Base-by-base conservation (phyloP, 768 basidiomycete species). In the Chalciporus sphaerocephalus region DNA sequence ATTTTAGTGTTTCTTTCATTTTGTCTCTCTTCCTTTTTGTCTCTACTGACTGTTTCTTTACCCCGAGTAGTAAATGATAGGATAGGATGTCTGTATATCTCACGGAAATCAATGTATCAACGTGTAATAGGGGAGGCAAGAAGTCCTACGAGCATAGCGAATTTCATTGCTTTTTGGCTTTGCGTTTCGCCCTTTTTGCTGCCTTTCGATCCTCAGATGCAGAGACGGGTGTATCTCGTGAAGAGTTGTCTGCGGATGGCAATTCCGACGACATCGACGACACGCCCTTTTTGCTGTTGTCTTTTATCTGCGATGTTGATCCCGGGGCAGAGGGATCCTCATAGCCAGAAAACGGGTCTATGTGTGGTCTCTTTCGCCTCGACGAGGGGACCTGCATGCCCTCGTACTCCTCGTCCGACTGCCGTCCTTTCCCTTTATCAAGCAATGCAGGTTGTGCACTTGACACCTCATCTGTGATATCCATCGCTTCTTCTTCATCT, bases 331-430 rank as follows among this genome's bases (percentile, higher is more conserved):
- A 37, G 9, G 25, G 42, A 27, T 66, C 62, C 16, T 65, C 62
- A 35, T 68, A 63, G 81, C 87, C 85, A 46, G 80, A 75, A 53
- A 87, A 88, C 5, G 82, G 81, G 63, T 87, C 85, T 22, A 84
- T 57, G 0, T 62, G 65, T 22, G 74, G 71, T 53, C 82, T 71
- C 60, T 75, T 73, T 23, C 78, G 74, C 59, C 77, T 80, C 6
- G 50, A 42, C 8, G 56, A 58, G 22, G 49, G 32, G 25, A 38
- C 41, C 15, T 52, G 24, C 18, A 48, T 58, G 9, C 8, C 47
- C n/a, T 24, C 32, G 24, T 42, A 40, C 27, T 50, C 55, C 5
- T 39, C 60, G 11, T 55, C 64, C 40, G 64, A 66, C 10, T 67
- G 68, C 45, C 73, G 72, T 9, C 57, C 60, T 38, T 72, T 72